A percentile compares a stretch with the other conserved stretches of the same genome.
Evolutionary conservation across 805 yeast genomes (phyloP).

Genomic region (Zygotorulaspora florentina): DNA sequence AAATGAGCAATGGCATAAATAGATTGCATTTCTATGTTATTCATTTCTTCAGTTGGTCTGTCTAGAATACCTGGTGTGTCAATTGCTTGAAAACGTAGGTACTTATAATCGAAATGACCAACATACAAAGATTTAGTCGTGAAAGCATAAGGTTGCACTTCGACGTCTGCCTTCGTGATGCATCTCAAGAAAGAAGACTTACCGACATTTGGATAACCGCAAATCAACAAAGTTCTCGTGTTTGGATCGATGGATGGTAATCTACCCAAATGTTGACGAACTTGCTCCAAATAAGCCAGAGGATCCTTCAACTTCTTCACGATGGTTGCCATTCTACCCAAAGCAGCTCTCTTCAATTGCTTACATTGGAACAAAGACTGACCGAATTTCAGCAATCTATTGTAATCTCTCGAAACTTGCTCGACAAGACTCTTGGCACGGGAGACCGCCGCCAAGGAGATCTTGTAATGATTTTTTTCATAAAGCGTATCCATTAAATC

Average conservation of each 20-base stretch:
- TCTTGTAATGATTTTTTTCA: slow-evolving; percentile 97
- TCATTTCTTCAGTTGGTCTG: slow-evolving; percentile 99
- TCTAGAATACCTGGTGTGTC: slow-evolving; percentile 99
- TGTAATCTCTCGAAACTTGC: slow-evolving; percentile 94
- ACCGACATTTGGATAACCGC: slow-evolving; percentile 99
- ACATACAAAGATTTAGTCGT: slow-evolving; percentile 96
- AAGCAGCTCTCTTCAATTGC: slow-evolving; percentile 96
- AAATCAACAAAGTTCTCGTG: slow-evolving; percentile 92
- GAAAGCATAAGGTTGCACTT: slow-evolving; percentile 98
- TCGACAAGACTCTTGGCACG: slow-evolving; percentile 92
- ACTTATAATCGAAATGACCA: slow-evolving; percentile 98
- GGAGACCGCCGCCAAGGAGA: slow-evolving; percentile 89
- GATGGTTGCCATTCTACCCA: slow-evolving; percentile 99
- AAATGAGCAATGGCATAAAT: slow-evolving; percentile 98
- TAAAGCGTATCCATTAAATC: slow-evolving; percentile 96
- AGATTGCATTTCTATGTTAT: slow-evolving; percentile 98
- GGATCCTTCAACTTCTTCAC: slow-evolving; percentile 94
- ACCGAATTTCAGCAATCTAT: slow-evolving; percentile 90
- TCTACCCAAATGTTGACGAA: slow-evolving; percentile 98
- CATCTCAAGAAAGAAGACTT: slow-evolving; percentile 90
- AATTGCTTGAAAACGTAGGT: slow-evolving; percentile 95
- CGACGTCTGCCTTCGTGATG: slow-evolving; percentile 97
- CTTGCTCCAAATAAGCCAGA: slow-evolving; percentile 89
- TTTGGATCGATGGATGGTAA: slow-evolving; percentile 97
- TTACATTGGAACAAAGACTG: slow-evolving; percentile 98